Percentiles rank a stretch among this genome's conserved stretches.
Conservation (phyloP, 2,329 filamentous ascomycete genomes). For the Aspergillus sp. region DNA sequence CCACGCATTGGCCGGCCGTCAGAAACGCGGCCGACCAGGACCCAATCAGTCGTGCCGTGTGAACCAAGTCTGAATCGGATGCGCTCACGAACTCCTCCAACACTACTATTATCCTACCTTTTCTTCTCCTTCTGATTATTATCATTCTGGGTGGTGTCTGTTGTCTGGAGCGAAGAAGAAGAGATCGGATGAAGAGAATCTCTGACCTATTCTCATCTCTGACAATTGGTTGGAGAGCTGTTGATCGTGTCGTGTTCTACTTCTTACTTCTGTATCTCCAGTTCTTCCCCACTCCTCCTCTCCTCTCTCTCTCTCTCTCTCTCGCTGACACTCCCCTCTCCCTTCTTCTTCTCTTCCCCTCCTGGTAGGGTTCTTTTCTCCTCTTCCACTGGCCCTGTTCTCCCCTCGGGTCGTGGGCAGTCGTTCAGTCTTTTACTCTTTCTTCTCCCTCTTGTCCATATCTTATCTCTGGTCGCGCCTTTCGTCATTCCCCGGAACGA, state of each 20-base stretch:
- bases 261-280: not conserved
- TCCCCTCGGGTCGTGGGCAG: slow-evolving; percentile 16
- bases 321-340: slow-evolving; percentile 11
- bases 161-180: not conserved
- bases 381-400: slow-evolving; percentile 13
- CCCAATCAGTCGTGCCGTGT: slow-evolving; percentile 15
- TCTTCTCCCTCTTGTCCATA: slow-evolving; percentile 12
- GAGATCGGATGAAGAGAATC: not conserved
- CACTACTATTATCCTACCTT: slow-evolving; percentile 2
- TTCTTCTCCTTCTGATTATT: too few relatives aligned
- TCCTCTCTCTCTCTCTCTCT: slow-evolving; percentile 9
- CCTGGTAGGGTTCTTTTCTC: slow-evolving; percentile 11
- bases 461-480: slow-evolving; percentile 9
- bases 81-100: slow-evolving; percentile 12
- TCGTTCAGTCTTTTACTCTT: slow-evolving; percentile 21
- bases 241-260: not conserved
- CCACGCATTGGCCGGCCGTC: slow-evolving; percentile 14
- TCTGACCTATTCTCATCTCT: too few relatives aligned
- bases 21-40: slow-evolving; percentile 18
- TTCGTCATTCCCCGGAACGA: slow-evolving; percentile 41
- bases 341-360: slow-evolving; percentile 9
- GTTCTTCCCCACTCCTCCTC: not conserved
- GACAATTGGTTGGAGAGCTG: too few relatives aligned
- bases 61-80: slow-evolving; percentile 12
- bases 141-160: not conserved